Evolutionary conservation across 352 stramenopile genomes (phyloP).

Genomic region (Phytopythium kandeliae): DNA sequence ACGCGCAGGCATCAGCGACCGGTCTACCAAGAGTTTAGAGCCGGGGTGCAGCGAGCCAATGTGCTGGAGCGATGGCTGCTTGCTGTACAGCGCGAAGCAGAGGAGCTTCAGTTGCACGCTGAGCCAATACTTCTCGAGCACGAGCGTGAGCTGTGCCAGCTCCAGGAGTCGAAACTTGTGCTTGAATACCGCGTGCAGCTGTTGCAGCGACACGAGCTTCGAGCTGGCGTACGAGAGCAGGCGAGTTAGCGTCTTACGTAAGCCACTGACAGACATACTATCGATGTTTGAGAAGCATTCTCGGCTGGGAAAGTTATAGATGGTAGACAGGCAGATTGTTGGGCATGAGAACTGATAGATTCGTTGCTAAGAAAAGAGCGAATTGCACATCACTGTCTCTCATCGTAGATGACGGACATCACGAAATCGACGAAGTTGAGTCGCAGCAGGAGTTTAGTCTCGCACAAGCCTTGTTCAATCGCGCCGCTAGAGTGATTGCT

Average conservation of each 20-base stretch:
- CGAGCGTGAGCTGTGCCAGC: constrained; percentile 24
- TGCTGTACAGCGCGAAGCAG: constrained; percentile 27
- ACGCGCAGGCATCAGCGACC: neutral
- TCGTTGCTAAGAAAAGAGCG: no score
- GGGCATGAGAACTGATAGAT: neutral
- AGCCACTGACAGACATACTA: constrained; percentile 8
- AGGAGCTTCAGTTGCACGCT: constrained; percentile 20
- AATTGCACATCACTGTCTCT: no score
- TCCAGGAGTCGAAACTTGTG: constrained; percentile 13
- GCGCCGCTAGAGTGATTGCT: neutral
- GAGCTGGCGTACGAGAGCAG: constrained; percentile 23
- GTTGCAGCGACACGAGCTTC: constrained; percentile 23
- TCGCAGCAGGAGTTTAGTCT: constrained; percentile 34
- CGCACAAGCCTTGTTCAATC: constrained; percentile 22
- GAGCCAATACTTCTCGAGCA: constrained; percentile 17
- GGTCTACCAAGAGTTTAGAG: no score
- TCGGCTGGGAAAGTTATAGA: constrained; percentile 25
- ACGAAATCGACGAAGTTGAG: constrained; percentile 34
- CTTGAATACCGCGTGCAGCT: constrained; percentile 11
- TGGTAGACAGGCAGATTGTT: constrained; percentile 19
- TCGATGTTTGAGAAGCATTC: constrained; percentile 13
- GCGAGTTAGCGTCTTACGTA: constrained; percentile 11
- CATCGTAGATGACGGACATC: constrained; percentile 32
- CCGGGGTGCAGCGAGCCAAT: no score
- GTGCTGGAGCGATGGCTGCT: constrained; percentile 10